These are phyloP conservation scores for Erodium moschatum DNA, from an alignment of 441 rosid genomes.

Conservation along the genomic window DNA sequence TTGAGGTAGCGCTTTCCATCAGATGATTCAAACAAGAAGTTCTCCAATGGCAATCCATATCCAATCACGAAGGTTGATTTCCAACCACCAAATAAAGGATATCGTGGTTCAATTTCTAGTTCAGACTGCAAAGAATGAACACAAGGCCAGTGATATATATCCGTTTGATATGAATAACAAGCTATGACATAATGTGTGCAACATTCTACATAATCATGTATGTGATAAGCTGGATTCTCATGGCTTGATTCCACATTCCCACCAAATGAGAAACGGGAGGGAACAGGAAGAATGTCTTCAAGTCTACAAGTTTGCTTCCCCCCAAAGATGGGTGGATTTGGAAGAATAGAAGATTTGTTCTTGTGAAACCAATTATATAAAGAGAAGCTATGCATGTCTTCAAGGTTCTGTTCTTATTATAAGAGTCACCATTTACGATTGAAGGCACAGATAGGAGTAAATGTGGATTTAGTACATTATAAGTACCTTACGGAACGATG, in stretches of 20 bases:
- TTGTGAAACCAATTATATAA: not conserved
- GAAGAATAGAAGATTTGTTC: not conserved
- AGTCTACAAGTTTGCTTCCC: not conserved
- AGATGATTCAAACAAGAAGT: slow-evolving; percentile 73
- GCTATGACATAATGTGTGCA: not conserved
- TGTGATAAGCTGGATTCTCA: not conserved
- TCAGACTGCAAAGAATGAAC: slow-evolving; percentile 56
- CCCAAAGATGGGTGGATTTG: not conserved
- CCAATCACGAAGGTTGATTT: slow-evolving; percentile 83
- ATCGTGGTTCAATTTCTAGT: slow-evolving; percentile 87
- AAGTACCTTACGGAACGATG: slow-evolving; percentile 57
- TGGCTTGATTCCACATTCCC: not conserved
- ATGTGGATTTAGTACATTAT: not conserved
- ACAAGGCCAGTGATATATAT: not conserved
- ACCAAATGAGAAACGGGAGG: not conserved
- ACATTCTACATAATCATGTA: slow-evolving; percentile 4
- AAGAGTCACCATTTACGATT: not conserved
- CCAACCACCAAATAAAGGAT: slow-evolving; percentile 99
- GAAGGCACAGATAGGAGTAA: not conserved
- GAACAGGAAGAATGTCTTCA: not conserved
- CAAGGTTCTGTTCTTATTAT: not conserved
- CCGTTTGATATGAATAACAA: not conserved
- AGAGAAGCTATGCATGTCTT: not conserved
- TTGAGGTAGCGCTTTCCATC: slow-evolving; percentile 90
- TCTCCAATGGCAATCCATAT: slow-evolving; percentile 79